Percentiles rank a stretch among this genome's conserved stretches.
phyloP scores from a whole-genome alignment of 2,329 filamentous ascomycete species.

The Immersiporthe knoxdaviesiana region DNA sequence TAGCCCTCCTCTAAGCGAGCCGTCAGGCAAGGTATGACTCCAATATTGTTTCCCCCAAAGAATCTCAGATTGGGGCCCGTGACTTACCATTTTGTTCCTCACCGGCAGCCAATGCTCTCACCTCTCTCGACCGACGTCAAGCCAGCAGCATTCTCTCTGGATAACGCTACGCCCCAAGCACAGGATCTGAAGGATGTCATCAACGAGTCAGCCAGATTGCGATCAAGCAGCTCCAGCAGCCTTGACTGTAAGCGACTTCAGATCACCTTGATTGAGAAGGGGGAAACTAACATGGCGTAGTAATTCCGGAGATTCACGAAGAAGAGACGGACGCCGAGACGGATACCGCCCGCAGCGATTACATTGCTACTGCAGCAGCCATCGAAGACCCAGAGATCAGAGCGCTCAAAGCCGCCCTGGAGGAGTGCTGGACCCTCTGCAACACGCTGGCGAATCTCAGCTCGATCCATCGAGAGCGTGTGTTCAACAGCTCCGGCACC shows the following conservation, averaged over 20 bases:
- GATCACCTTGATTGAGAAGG: not conserved
- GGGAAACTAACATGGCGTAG: constrained; percentile 43
- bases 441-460: constrained; percentile 87
- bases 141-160: constrained; percentile 65
- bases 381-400: constrained; percentile 61
- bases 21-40: constrained; percentile 42
- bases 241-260: constrained; percentile 68
- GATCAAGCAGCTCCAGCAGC: constrained; percentile 72
- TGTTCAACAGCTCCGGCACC: constrained; percentile 74
- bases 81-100: constrained; percentile 34
- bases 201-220: constrained; percentile 55
- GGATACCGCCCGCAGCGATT: constrained; percentile 56
- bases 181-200: constrained; percentile 80
- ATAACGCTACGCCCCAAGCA: constrained; percentile 77
- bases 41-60: not conserved
- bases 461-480: constrained; percentile 77
- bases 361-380: constrained; percentile 46
- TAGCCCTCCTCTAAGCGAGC: constrained; percentile 41
- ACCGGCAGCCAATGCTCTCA: constrained; percentile 63
- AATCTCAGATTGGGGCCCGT: not conserved
- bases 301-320: constrained; percentile 54
- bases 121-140: constrained; percentile 76
- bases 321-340: constrained; percentile 55
- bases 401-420: constrained; percentile 74
- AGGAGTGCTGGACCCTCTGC: constrained; percentile 92